Base-by-base conservation (phyloP, 1,139 yeast species). In the Diutina sp. region DNA sequence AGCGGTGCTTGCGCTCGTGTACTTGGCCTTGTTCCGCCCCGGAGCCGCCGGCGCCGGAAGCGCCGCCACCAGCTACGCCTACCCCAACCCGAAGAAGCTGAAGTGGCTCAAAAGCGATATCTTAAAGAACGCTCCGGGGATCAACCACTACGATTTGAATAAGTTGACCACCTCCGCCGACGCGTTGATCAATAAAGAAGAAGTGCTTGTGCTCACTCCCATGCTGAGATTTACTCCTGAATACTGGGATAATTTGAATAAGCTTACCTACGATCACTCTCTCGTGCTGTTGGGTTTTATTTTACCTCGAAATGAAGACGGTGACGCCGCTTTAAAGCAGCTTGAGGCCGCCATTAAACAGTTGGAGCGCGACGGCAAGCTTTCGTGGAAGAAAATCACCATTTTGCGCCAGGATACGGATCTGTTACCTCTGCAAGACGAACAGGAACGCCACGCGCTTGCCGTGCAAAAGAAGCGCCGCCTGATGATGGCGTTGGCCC, bases 401-500 rank as follows among this genome's bases (percentile, higher is more conserved):
- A 85, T 93, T 54, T 76, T 93, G 66, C 83, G 98, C 69, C 98
- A 93, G 72, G 98, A 93, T 69, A 83, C 93, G 46, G 85, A 82
- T 57, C 83, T 93, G 9, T 78, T 87, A 61, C 80, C 77, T 55
- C 76, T 82, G 58, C 87, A 90, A 67, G 63, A 67, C 54, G 97
- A 90, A 67, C 86, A 87, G 69, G 96, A 89, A 62, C 80, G 97
- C 67, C 80, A 77, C 62, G 79, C 79, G 6, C 74, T 87, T 59
- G 72, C 71, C 46, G 95, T 85, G n/a, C 98, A 93, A 70, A 90
- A 90, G 70, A 85, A 87, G 64, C 82, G 99, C 68, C 82, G 99
- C 63, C 72, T 87, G 9, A 84, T 85, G 68, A 91, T 93, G 98
- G 95, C 97, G 2, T 73, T 89, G 60, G 97, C 98, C 2, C 79